These are phyloP conservation scores for Melanopsichium pennsylvanicum DNA, from an alignment of 1,284 basidiomycete genomes.

Conservation along the genomic window DNA sequence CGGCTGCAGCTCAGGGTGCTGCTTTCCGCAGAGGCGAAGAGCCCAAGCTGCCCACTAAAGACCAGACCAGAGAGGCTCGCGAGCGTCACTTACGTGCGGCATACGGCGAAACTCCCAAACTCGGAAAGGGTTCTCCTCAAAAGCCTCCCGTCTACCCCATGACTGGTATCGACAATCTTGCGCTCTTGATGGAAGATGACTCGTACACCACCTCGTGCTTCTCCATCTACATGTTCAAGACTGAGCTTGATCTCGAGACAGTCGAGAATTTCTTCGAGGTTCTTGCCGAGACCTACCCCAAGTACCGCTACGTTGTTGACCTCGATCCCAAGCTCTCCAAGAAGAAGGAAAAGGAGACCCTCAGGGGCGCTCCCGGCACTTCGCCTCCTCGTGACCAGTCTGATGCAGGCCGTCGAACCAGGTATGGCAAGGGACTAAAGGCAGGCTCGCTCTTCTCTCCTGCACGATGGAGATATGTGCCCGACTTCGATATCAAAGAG, in stretches of 20 bases:
- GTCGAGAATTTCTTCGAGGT: constrained; percentile 62
- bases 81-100: constrained; percentile 38
- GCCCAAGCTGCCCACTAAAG: constrained; percentile 9
- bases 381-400: constrained; percentile 18
- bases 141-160: constrained; percentile 53
- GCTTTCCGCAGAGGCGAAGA: constrained; percentile 29
- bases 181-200: constrained; percentile 62
- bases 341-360: constrained; percentile 26
- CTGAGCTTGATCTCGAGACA: constrained; percentile 58
- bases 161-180: constrained; percentile 63
- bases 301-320: constrained; percentile 62
- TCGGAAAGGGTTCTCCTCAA: constrained; percentile 42
- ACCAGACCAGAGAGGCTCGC: constrained; percentile 26
- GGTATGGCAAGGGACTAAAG: constrained; percentile 53
- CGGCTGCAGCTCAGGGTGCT: constrained; percentile 44
- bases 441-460: constrained; percentile 55
- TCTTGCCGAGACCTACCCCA: constrained; percentile 60
- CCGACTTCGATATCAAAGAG: constrained; percentile 59
- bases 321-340: constrained; percentile 56
- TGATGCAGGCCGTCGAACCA: constrained; percentile 50
- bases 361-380: constrained; percentile 10
- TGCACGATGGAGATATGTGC: constrained; percentile 61
- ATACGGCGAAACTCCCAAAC: constrained; percentile 32
- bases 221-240: constrained; percentile 64
- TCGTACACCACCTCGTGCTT: constrained; percentile 62